Evolutionary conservation across 2,329 filamentous ascomycete genomes (phyloP).

Genomic region (Magnaporthiopsis rhizophila): DNA sequence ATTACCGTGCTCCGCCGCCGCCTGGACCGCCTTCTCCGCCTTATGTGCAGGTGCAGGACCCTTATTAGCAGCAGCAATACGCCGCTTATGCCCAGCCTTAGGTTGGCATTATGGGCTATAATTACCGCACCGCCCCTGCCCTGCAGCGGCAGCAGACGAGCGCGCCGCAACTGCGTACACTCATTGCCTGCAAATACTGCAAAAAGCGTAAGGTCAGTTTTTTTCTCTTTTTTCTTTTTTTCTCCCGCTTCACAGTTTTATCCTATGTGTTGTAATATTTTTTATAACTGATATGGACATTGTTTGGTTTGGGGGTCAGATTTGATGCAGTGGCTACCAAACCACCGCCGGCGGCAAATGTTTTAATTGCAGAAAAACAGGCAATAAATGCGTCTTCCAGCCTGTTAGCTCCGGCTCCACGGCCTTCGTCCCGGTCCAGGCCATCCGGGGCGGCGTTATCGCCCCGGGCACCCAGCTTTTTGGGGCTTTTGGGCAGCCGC

Average conservation of each 20-base stretch:
- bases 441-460: constrained; percentile 44
- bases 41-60: constrained; percentile 6
- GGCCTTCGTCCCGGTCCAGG: constrained; percentile 51
- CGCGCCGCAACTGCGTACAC: constrained; percentile 50
- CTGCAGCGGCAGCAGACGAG: constrained; percentile 22
- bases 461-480: constrained; percentile 48
- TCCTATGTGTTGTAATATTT: not conserved
- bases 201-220: constrained; percentile 48
- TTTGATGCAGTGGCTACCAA: constrained; percentile 53
- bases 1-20: constrained; percentile 11
- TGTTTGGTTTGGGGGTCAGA: constrained; percentile 27
- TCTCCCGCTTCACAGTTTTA: constrained; percentile 14
- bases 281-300: not conserved
- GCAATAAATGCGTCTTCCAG: constrained; percentile 54
- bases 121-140: constrained; percentile 15
- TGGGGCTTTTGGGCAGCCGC: constrained; percentile 49
- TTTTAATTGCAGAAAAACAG: constrained; percentile 53
- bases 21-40: constrained; percentile 9
- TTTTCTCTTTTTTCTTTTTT: too few relatives aligned
- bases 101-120: constrained; percentile 11
- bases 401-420: constrained; percentile 45
- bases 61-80: constrained; percentile 13
- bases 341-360: constrained; percentile 52
- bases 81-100: constrained; percentile 14
- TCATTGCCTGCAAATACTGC: constrained; percentile 53